Base-by-base conservation (phyloP, 441 rosid genomes). In the Erysimum cheiri region DNA sequence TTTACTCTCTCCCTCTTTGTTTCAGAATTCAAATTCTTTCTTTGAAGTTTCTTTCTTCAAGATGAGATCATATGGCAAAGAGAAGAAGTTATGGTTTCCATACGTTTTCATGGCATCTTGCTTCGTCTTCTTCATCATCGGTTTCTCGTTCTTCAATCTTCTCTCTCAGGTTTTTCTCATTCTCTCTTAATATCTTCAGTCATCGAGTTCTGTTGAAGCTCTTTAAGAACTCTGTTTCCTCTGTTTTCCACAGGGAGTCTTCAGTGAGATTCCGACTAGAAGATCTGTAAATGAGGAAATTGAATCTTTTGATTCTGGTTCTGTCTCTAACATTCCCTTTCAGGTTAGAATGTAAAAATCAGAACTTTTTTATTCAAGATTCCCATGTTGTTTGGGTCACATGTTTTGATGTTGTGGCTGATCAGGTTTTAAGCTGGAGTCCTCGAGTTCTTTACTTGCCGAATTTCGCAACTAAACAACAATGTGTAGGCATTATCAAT, bases 401-500 rank as follows among this genome's bases (percentile, higher is more conserved):
- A 52, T 52, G 15, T 53, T 32, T 14, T 12, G 24, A 22, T 53
- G 41, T 17, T 66, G 70, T 39, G 26, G 36, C 0, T 15, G 53
- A 43, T 58, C 76, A 90, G 96, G 84, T 84, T 52, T 78, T 87
- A 79, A 90, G 96, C 73, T 90, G 94, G 94, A 75, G 53, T 68
- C 92, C 94, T 2, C 85, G 92, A 12, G 83, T 87, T 26, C 56
- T 85, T 48, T 84, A 83, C 73, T 88, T 77, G 22, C 87, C 91
- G 0, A 83, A 71, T 47, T 90, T 90, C 70, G 88, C 85, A 31
- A 73, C 87, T 6, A 69, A 74, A 40, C 85, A 88, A 71, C 92
- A 88, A 70, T 90, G 94, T 55, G 46, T 73, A 73, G 35, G 71
- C 65, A 70, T 90, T 54, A 80, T 82, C 5, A 33, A 82, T 29